These are phyloP conservation scores for Naganishia onofrii DNA, from an alignment of 768 basidiomycete genomes.

Conservation along the genomic window DNA sequence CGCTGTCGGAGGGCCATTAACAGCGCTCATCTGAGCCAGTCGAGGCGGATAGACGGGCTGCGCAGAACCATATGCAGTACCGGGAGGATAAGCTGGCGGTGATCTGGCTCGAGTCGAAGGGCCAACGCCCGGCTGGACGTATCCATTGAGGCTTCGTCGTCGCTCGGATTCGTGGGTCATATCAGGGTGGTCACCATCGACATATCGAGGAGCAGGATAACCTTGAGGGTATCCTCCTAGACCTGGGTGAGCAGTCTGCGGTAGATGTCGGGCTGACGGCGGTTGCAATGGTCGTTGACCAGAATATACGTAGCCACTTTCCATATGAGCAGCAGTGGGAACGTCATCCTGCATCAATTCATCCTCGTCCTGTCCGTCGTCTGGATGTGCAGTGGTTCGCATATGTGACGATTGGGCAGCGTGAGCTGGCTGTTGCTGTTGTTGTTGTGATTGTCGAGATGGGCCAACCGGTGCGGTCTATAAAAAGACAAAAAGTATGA, in stretches of 20 bases:
- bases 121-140: slow-evolving; percentile 1
- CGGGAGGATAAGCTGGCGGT: slow-evolving; percentile 6
- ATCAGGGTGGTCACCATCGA: background rate
- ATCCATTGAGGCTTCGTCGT: slow-evolving; percentile 2
- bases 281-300: slow-evolving; percentile 5
- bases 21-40: background rate
- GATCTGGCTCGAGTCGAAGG: background rate
- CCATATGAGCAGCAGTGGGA: background rate
- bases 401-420: background rate
- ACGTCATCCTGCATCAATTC: slow-evolving; percentile 7
- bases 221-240: background rate
- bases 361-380: slow-evolving; percentile 22
- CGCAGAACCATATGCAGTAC: slow-evolving; percentile 1
- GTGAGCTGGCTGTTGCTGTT: background rate
- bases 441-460: slow-evolving; percentile 1
- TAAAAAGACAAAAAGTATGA: background rate
- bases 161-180: background rate
- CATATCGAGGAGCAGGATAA: background rate
- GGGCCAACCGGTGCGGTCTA: slow-evolving; percentile 26
- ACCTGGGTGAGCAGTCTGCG: background rate
- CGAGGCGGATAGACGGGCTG: slow-evolving; percentile 9
- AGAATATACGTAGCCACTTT: background rate
- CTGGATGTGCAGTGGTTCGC: slow-evolving; percentile 4
- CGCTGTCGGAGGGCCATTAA: background rate
- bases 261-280: slow-evolving; percentile 1